Conservation (phyloP, 1,284 basidiomycete species). For the Limonomyces culmigenus region DNA sequence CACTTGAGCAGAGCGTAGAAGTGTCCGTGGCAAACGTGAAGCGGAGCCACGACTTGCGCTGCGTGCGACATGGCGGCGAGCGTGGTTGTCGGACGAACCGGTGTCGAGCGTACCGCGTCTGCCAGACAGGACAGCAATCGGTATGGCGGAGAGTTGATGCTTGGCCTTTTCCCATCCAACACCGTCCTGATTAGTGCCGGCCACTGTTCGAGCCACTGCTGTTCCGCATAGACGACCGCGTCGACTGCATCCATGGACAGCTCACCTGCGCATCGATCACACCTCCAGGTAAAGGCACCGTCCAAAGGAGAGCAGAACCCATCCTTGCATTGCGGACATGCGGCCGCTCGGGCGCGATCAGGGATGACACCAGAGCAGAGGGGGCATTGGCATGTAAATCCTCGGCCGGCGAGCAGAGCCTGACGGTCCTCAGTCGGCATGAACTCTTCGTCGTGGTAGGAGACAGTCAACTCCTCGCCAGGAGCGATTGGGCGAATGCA, state of each 20-base stretch:
- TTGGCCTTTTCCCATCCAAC: background rate
- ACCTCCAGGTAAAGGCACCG: background rate
- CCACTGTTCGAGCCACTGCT: slow-evolving; percentile 2
- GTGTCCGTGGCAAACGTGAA: slow-evolving; percentile 1
- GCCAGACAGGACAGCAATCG: background rate
- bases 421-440: background rate
- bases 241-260: background rate
- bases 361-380: background rate
- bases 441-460: slow-evolving; percentile 3
- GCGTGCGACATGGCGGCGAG: background rate
- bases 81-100: background rate
- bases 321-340: background rate
- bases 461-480: background rate
- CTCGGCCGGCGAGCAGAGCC: background rate
- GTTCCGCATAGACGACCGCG: background rate
- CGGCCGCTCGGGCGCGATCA: slow-evolving; percentile 1
- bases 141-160: background rate
- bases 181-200: background rate
- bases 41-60: background rate
- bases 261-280: background rate
- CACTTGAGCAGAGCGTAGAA: slow-evolving; percentile 3
- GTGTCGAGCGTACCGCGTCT: background rate
- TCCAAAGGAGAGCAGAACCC: background rate
- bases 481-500: slow-evolving; percentile 2
- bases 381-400: slow-evolving; percentile 1